Percentiles rank a stretch among this genome's conserved stretches.
Conservation (phyloP, 495 filamentous ascomycete species). For the Neurospora sp. region DNA sequence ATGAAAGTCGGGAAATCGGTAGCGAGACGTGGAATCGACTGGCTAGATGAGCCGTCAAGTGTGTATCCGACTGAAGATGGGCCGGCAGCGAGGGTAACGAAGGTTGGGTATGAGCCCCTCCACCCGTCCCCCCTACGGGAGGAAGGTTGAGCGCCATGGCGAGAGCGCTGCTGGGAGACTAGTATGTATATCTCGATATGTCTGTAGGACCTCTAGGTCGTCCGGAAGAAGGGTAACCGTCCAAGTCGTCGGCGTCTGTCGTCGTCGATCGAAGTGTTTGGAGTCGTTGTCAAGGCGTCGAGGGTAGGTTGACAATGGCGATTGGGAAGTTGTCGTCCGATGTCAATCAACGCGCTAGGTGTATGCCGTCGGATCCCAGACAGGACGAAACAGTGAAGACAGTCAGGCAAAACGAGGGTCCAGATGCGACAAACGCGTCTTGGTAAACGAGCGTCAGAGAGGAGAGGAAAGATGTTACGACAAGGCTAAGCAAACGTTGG, state of each 20-base stretch:
- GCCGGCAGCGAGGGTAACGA: conserved; percentile 80
- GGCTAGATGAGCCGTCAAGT: conserved; percentile 88
- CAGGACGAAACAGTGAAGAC: background rate
- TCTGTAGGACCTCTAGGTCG: background rate
- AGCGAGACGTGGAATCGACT: conserved; percentile 88
- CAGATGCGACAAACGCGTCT: conserved; percentile 15
- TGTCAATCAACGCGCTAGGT: background rate
- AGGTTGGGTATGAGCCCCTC: conserved; percentile 72
- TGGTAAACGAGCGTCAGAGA: conserved; percentile 20
- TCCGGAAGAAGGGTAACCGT: background rate
- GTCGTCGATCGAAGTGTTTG: background rate
- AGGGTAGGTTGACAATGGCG: background rate
- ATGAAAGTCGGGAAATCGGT: conserved; percentile 78
- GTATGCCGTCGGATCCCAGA: background rate
- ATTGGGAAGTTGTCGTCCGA: background rate
- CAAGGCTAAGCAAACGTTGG: conserved; percentile 2
- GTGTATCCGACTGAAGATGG: conserved; percentile 92
- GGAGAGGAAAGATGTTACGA: conserved; percentile 1
- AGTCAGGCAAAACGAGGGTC: conserved; percentile 21
- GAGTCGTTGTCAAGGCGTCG: background rate
- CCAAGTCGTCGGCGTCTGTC: background rate
- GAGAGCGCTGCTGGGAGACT: conserved; percentile 10
- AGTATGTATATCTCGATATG: background rate
- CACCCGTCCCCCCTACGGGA: conserved; percentile 31
- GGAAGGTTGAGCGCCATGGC: conserved; percentile 37